Base-by-base conservation (phyloP, 192 early-diverging fungal genomes). In the Backusella parvicylindrica region DNA sequence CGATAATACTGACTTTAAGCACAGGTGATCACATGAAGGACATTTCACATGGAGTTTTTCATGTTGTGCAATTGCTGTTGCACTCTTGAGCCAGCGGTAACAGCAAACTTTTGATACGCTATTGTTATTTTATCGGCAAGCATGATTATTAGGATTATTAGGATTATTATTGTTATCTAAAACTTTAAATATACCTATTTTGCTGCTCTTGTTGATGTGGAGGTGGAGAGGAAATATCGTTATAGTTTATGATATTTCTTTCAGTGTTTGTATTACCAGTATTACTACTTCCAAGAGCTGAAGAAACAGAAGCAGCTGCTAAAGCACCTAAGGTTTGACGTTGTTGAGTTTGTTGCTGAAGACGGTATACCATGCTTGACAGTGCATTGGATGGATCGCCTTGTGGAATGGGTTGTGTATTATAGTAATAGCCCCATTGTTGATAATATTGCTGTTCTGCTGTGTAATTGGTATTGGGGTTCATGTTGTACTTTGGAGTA, bases 11-110 rank as follows among this genome's bases (percentile, higher is more conserved):
- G 37, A 31, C n/a, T 75, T 71, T 26, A 75, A 18, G 28, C 63
- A 74, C 30, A 49, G 49, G 49, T 63, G 66, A 18, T 67, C 50
- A 32, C 73, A 79, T 23, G 18, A 32, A 32, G 73, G 63, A 33
- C 78, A 79, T 21, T 79, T 36, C 28, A 80, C 33, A 60, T 80
- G 79, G 38, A 66, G 53, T 7, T 67, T 76, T 23, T 66, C 56
- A 64, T 77, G 76, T 21, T 77, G 76, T 18, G 53, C 37, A 21
- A 66, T 32, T 0, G 76, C 76, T 18, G 41, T 64, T 26, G 18
- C 41, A 41, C 50, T 60, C 43, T 77, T 77, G 7, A 72, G 72
- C 60, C 26, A 67, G 0, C 71, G 60, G n/a, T 23, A 16, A 33
- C 76, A 77, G 49, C 76, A 77, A 18, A 37, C 11, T 18, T 43